Evolutionary conservation across 2,329 filamentous ascomycete genomes (phyloP).

Genomic region (Cercospora sp.): DNA sequence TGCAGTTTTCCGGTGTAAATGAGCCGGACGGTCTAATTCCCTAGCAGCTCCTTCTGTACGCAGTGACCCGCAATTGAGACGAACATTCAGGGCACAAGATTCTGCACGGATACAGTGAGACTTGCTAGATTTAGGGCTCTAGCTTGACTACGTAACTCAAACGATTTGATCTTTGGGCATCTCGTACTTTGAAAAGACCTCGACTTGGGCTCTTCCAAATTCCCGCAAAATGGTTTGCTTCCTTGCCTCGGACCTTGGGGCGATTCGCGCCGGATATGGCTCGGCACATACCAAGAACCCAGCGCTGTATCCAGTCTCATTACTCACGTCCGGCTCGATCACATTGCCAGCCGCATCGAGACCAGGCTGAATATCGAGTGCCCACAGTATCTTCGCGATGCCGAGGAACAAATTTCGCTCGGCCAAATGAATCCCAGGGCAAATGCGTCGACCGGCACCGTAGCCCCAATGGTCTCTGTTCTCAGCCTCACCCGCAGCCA

Average conservation of each 20-base stretch:
- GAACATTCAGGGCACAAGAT: no score
- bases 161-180: neutral
- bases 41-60: no score
- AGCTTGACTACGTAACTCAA: no score
- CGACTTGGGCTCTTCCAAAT: conserved; percentile 25
- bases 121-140: no score
- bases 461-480: conserved; percentile 51
- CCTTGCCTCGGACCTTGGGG: conserved; percentile 21
- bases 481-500: conserved; percentile 39
- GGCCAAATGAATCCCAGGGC: conserved; percentile 54
- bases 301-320: conserved; percentile 27
- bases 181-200: conserved; percentile 26
- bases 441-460: conserved; percentile 52
- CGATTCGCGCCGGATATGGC: conserved; percentile 29
- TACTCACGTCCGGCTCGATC: neutral
- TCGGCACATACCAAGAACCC: conserved; percentile 34
- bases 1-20: no score
- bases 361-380: conserved; percentile 42
- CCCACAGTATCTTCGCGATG: conserved; percentile 52
- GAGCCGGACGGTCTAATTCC: no score
- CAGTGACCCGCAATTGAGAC: no score
- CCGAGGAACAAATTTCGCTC: conserved; percentile 51
- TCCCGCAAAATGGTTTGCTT: conserved; percentile 30
- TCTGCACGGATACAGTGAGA: no score
- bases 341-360: neutral